Base-by-base conservation (phyloP, 306 rosid genomes). In the Fagus sylvatica region DNA sequence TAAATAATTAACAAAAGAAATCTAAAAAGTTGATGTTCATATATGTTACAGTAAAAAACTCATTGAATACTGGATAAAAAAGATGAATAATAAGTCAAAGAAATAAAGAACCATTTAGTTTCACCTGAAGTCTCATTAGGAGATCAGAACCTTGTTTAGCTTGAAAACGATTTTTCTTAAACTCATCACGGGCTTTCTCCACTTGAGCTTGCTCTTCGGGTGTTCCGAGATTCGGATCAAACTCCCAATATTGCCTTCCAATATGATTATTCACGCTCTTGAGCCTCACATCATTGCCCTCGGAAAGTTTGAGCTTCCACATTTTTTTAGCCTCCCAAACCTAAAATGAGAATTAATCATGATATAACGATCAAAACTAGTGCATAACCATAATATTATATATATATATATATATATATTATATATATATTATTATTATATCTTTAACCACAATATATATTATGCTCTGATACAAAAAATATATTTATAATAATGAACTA, bases 231-330 rank as follows among this genome's bases (percentile, higher is more conserved):
- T 83, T 53, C 0, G 84, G 79, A 54, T 93, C 91, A 3, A 87
- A 93, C 77, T 93, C 91, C 97, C 97, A 93, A 17, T 54, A 86
- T 40, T 89, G 94, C 77, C 98, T 86, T 53, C 96, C 98, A 19
- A 86, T 12, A 53, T 90, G 89, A 33, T 86, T 55, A 54, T 88
- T 89, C 66, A 79, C 79, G 42, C 96, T 90, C 40, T 71, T 77
- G 4, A 85, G 53, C 81, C 73, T 8, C 53, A 80, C 77, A 7
- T 83, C 86, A n/a, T 74, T 62, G 40, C 84, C 85, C 48, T 85
- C 83, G 55, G 92, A 83, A 74, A 86, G 5, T 81, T 79, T 87
- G 32, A 93, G 76, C 86, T 76, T 89, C 94, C 97, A 90, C 97
- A 93, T 91, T 40, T 17, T 60, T 56, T 13, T 11, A 12, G 41